Evolutionary conservation across 2,329 filamentous ascomycete species (phyloP).

Genomic region (Phaeosphaeriaceae sp.): DNA sequence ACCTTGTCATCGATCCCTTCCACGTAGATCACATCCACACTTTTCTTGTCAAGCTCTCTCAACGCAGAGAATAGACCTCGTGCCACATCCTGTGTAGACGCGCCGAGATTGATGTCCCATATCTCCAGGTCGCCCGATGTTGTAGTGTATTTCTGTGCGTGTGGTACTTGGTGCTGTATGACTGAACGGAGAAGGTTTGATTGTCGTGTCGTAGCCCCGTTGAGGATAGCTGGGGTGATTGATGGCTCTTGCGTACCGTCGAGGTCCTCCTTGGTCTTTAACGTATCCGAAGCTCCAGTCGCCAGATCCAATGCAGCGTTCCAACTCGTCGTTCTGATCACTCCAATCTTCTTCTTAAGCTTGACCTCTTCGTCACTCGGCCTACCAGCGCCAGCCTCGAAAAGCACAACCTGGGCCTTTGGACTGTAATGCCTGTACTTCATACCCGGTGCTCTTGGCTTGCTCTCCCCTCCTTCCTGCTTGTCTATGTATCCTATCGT

Average conservation of each 20-base stretch:
- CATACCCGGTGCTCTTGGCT: slow-evolving; percentile 90
- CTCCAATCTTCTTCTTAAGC: slow-evolving; percentile 45
- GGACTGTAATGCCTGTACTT: slow-evolving; percentile 99
- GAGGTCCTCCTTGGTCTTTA: slow-evolving; percentile 10
- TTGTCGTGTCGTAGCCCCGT: slow-evolving; percentile 7
- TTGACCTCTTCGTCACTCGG: slow-evolving; percentile 38
- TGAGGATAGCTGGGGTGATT: neutral
- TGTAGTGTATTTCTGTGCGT: slow-evolving; percentile 28
- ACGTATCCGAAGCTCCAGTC: neutral
- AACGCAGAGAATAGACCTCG: slow-evolving; percentile 87
- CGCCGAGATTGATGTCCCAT: slow-evolving; percentile 77
- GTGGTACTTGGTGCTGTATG: slow-evolving; percentile 42
- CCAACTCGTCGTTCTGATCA: slow-evolving; percentile 48
- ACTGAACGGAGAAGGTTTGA: slow-evolving; percentile 46
- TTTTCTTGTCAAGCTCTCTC: slow-evolving; percentile 79
- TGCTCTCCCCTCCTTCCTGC: slow-evolving; percentile 64
- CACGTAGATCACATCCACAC: slow-evolving; percentile 85
- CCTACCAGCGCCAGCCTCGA: slow-evolving; percentile 64
- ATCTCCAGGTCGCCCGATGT: slow-evolving; percentile 35
- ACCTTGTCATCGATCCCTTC: slow-evolving; percentile 78
- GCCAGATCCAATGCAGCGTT: slow-evolving; percentile 24
- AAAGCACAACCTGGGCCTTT: slow-evolving; percentile 82
- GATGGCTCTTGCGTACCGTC: slow-evolving; percentile 14
- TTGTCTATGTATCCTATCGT: slow-evolving; percentile 80
- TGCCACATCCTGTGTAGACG: slow-evolving; percentile 75